These are phyloP conservation scores for Aspergillus uvarum DNA, from an alignment of 2,329 filamentous ascomycete species.

Conservation along the genomic window DNA sequence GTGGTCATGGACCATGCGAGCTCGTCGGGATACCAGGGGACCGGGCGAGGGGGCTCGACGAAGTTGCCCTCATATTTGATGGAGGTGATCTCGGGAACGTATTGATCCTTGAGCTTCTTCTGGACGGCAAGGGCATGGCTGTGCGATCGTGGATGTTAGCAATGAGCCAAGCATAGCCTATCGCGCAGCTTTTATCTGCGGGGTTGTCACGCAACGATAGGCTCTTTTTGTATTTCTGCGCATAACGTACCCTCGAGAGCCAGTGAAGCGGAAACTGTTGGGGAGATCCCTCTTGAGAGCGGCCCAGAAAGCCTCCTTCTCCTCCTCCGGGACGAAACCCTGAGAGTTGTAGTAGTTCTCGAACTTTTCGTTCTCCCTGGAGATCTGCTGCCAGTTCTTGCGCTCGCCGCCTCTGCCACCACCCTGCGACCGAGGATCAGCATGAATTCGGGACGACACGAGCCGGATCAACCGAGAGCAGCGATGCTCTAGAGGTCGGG, in stretches of 20 bases:
- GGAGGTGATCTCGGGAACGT: conserved; percentile 84
- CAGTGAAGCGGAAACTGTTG: conserved; percentile 97
- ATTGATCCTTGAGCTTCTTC: conserved; percentile 80
- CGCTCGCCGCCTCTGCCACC: conserved; percentile 48
- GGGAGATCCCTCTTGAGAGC: conserved; percentile 80
- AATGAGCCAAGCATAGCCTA: not conserved
- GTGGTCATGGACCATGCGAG: conserved; percentile 98
- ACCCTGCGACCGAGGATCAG: conserved; percentile 31
- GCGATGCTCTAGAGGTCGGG: not conserved
- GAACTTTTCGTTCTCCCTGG: conserved; percentile 79
- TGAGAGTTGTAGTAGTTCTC: conserved; percentile 83
- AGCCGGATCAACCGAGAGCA: not conserved
- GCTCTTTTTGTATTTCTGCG: not conserved
- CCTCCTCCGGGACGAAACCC: conserved; percentile 72
- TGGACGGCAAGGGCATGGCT: conserved; percentile 92
- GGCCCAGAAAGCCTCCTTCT: conserved; percentile 80
- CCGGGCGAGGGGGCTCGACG: conserved; percentile 77
- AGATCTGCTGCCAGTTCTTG: conserved; percentile 59
- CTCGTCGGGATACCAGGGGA: conserved; percentile 91
- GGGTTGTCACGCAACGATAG: not conserved
- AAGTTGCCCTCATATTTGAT: conserved; percentile 80
- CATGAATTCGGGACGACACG: no score
- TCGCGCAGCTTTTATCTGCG: not conserved
- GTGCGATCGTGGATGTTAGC: conserved; percentile 17
- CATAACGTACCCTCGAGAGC: conserved; percentile 74